Conservation (phyloP, 139 green algal genomes). For the Chlorella sp. region DNA sequence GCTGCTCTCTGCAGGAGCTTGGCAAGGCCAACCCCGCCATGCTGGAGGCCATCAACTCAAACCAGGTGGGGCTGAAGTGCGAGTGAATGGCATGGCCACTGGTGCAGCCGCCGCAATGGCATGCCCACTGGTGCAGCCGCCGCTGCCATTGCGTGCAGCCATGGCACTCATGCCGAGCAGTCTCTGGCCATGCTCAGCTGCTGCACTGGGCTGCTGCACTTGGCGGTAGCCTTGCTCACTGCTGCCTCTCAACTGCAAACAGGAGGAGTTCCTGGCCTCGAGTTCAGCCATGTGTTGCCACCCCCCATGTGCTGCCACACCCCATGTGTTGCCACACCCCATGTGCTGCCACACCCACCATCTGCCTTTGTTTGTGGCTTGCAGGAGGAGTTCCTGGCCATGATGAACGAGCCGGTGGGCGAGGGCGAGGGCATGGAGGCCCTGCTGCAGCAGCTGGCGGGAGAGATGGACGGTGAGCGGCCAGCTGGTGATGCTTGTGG, state of each 20-base stretch:
- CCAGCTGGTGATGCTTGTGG: background rate
- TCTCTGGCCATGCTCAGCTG: no score
- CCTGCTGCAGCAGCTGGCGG: slow-evolving; percentile 45
- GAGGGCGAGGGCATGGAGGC: slow-evolving; percentile 39
- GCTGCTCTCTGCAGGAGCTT: slow-evolving; percentile 84
- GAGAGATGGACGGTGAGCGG: slow-evolving; percentile 35
- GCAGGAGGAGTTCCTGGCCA: slow-evolving; percentile 89
- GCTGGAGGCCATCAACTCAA: slow-evolving; percentile 88
- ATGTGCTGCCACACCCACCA: no score
- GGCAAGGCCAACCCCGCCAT: slow-evolving; percentile 89
- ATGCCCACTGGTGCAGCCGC: no score
- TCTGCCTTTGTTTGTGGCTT: background rate
- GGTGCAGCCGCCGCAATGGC: no score
- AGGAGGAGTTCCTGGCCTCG: slow-evolving; percentile 91
- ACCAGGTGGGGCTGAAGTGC: slow-evolving; percentile 58
- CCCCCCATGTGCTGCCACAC: no score
- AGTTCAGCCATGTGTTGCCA: slow-evolving; percentile 56
- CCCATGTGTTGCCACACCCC: no score
- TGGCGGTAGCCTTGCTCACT: no score
- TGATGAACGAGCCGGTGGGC: slow-evolving; percentile 86
- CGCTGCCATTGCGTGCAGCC: no score
- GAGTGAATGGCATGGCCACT: no score
- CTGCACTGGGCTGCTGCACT: no score
- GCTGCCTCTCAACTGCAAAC: background rate
- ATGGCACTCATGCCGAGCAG: no score